phyloP scores from a whole-genome alignment of 75 land plant genomes.

The Pinus albicaulis region DNA sequence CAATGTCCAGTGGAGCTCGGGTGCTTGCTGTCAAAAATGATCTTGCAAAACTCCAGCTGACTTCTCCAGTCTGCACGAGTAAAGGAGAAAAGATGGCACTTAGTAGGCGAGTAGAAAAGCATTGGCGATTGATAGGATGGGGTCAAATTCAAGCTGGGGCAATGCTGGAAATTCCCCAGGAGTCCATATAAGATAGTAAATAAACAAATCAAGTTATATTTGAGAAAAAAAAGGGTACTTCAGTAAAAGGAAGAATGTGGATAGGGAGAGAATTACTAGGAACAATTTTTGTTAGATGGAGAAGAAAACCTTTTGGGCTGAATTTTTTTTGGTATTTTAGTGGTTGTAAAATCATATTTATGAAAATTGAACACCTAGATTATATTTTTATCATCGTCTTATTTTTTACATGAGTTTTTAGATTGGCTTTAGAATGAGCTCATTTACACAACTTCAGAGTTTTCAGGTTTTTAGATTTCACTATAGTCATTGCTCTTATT shows the following conservation, averaged over 20 bases:
- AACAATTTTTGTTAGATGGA: constrained; percentile 63
- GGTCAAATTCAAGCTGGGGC: constrained; percentile 97
- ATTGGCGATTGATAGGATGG: constrained; percentile 99
- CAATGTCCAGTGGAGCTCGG: constrained; percentile 97
- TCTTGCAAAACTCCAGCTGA: constrained; percentile 92
- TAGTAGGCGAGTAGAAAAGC: constrained; percentile 96
- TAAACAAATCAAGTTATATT: background rate
- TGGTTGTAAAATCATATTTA: no score
- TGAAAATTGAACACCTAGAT: no score
- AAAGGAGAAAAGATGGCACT: constrained; percentile 95
- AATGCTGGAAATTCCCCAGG: constrained; percentile 75
- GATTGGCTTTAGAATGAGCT: no score
- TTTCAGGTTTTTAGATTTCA: no score
- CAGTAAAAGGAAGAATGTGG: constrained; percentile 38
- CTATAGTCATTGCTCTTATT: no score
- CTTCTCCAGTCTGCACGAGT: constrained; percentile 96
- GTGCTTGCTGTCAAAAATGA: constrained; percentile 97
- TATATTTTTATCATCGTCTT: no score
- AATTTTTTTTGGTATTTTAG: no score
- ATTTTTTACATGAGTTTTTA: no score
- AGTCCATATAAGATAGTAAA: constrained; percentile 26
- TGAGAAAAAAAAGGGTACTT: background rate
- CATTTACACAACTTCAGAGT: no score
- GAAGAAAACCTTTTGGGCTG: constrained; percentile 38
- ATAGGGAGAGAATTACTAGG: constrained; percentile 43